Evolutionary conservation across 257 asterid genomes (phyloP).

Genomic region (Cinchona pubescens): DNA sequence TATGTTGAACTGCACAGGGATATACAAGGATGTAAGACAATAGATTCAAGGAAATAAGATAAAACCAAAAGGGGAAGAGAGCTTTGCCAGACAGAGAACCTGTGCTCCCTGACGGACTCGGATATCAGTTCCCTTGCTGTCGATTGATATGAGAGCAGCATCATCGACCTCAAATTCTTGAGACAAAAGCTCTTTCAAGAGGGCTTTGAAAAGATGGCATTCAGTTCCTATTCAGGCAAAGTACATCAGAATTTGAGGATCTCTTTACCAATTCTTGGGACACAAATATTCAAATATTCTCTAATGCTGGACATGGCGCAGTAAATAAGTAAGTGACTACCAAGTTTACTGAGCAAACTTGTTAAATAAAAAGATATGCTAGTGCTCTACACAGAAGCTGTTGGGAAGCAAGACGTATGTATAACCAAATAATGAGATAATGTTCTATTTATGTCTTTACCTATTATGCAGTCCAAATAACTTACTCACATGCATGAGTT

Average conservation of each 20-base stretch:
- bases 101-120: conserved; percentile 96
- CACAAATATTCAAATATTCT: background rate
- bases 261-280: background rate
- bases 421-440: background rate
- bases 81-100: conserved; percentile 33
- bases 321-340: background rate
- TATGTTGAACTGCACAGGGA: conserved; percentile 14
- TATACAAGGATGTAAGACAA: background rate
- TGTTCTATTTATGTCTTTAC: background rate
- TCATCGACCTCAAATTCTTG: conserved; percentile 82
- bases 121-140: conserved; percentile 79
- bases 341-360: background rate
- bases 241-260: background rate
- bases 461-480: background rate
- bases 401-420: background rate
- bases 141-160: conserved; percentile 91
- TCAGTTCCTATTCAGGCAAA: conserved; percentile 55
- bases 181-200: conserved; percentile 73
- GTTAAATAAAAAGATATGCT: background rate
- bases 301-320: background rate
- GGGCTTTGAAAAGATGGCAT: conserved; percentile 80
- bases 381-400: background rate
- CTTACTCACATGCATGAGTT: background rate
- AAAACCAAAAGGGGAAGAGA: background rate
- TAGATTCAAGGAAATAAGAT: background rate